phyloP scores from a whole-genome alignment of 371 early-diverging fungal species.

The Circinella minor region DNA sequence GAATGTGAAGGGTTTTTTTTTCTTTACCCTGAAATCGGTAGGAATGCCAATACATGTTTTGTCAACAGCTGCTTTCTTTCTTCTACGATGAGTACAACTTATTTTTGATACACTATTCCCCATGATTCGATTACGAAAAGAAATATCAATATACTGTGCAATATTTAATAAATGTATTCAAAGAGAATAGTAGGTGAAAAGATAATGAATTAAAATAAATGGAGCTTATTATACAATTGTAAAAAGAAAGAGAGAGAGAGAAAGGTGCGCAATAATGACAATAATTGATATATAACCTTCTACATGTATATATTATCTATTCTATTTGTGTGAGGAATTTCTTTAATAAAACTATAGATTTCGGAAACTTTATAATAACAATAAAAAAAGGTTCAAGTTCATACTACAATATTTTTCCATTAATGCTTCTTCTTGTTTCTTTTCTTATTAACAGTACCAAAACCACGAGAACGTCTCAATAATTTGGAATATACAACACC shows the following conservation, averaged over 20 bases:
- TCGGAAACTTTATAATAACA: constrained; percentile 11
- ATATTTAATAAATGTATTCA: neutral
- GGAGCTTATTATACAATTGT: neutral
- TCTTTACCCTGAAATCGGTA: constrained; percentile 39
- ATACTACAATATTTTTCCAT: constrained; percentile 13
- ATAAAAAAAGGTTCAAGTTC: neutral
- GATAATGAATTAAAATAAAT: constrained; percentile 5
- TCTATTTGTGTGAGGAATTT: neutral
- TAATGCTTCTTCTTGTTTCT: constrained; percentile 10
- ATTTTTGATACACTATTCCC: constrained; percentile 39
- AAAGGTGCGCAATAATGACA: neutral
- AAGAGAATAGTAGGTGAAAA: constrained; percentile 14
- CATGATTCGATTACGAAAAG: constrained; percentile 13
- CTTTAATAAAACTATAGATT: neutral
- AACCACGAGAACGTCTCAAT: neutral
- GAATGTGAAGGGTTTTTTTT: neutral
- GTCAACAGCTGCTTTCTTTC: constrained; percentile 21
- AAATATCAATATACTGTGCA: neutral
- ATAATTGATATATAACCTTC: neutral
- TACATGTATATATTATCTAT: constrained; percentile 1
- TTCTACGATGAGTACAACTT: constrained; percentile 26
- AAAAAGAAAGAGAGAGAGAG: neutral
- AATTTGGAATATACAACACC: neutral
- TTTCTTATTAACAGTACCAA: neutral
- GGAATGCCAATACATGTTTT: constrained; percentile 37